Evolutionary conservation across 768 basidiomycete species (phyloP).

Genomic region (Mycena floridula): DNA sequence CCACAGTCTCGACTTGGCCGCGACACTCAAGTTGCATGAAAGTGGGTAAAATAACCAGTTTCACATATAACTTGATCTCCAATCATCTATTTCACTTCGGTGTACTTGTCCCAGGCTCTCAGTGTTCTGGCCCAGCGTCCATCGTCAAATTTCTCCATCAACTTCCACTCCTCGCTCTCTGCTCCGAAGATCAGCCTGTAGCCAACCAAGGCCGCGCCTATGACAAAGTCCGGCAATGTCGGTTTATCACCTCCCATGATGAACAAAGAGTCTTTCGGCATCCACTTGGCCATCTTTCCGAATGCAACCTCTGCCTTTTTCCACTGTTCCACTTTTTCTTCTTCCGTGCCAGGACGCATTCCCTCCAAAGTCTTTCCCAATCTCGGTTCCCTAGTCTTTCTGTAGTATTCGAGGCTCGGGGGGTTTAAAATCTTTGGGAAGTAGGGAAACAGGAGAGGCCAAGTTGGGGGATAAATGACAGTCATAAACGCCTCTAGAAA

Average conservation of each 20-base stretch:
- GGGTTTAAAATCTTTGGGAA: constrained; percentile 15
- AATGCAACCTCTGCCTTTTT: constrained; percentile 19
- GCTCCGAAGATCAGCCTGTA: constrained; percentile 19
- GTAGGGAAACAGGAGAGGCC: constrained; percentile 10
- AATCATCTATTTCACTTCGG: too few relatives aligned
- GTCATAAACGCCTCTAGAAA: constrained; percentile 9
- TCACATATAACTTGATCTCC: too few relatives aligned
- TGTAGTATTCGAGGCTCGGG: constrained; percentile 24
- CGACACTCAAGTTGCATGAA: too few relatives aligned
- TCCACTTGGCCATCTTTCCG: constrained; percentile 20
- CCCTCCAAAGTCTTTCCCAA: constrained; percentile 29
- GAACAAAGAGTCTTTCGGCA: constrained; percentile 23
- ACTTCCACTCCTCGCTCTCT: constrained; percentile 25
- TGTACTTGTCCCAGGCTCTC: too few relatives aligned
- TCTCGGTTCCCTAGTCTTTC: constrained; percentile 22
- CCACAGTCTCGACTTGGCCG: too few relatives aligned
- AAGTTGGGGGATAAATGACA: not conserved
- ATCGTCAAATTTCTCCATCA: constrained; percentile 27
- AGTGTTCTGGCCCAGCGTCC: constrained; percentile 41
- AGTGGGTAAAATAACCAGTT: too few relatives aligned
- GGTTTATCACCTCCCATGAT: constrained; percentile 25
- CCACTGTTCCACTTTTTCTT: constrained; percentile 18
- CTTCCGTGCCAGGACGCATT: constrained; percentile 22
- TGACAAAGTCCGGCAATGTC: constrained; percentile 28
- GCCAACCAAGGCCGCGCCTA: constrained; percentile 30